Base-by-base conservation (phyloP, 805 yeast genomes). In the Monosporozyma aerobia region DNA sequence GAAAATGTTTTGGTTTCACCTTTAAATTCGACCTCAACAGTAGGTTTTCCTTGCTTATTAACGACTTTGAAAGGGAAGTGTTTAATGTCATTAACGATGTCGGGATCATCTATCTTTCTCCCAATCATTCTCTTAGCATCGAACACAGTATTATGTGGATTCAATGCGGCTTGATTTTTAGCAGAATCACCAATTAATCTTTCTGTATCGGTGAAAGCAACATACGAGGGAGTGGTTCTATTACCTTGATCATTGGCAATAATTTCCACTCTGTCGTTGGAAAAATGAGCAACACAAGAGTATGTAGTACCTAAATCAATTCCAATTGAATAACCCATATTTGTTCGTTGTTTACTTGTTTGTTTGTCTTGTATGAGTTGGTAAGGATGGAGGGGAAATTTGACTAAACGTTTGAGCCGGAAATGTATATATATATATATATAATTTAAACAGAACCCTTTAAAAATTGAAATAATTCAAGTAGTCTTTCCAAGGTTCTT, bases 171-270 rank as follows among this genome's bases (percentile, higher is more conserved):
- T 77, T 90, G 97, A 76, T 90, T 90, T 84, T 90, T 90, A 59
- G 97, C 97, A 61, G 97, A 92, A 72, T 89, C 97, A 76, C 97
- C 97, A 68, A 89, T 87, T 65, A 89, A 78, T 76, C 97, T 83
- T 78, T 90, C 97, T 53, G 86, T 81, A 62, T 86, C 94, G 51
- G 96, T 87, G 78, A 90, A 90, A 43, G 96, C 96, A 54, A 90
- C 97, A 70, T 85, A 90, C 33, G 97, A 90, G 53, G 97, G 97
- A 54, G 97, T 90, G 56, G 90, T 90, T 80, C 97, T 88, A 82
- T 90, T 90, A 83, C 97, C 97, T 79, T 90, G 97, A 73, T 90
- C 97, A 72, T 90, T 90, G 67, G 97, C 96, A 69, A 90, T 87
- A 73, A 90, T 90, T 75, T 90, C 97, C 51, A 90, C 97, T 69